A percentile compares a stretch with the other conserved stretches of the same genome.
Conservation (phyloP, 345 rosid species). For the Melastoma malabathricum region DNA sequence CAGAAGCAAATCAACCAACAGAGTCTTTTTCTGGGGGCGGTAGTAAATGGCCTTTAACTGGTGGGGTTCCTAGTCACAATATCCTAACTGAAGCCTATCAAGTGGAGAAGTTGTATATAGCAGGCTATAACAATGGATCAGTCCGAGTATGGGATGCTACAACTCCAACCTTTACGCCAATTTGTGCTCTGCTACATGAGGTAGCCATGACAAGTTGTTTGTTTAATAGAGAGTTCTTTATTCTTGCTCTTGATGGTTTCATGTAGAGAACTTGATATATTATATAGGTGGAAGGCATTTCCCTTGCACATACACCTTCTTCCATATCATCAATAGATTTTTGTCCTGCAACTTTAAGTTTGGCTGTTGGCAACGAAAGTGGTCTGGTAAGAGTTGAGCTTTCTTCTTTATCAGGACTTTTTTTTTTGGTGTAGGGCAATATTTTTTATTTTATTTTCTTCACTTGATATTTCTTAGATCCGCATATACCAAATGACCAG, state of each 20-base stretch:
- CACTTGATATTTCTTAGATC: conserved; percentile 35
- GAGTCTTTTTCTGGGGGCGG: conserved; percentile 17
- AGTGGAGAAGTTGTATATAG: conserved; percentile 56
- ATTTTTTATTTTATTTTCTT: conserved; percentile 13
- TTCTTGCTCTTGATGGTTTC: not conserved
- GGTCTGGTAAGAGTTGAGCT: conserved; percentile 49
- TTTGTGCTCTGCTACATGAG: conserved; percentile 40
- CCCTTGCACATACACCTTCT: conserved; percentile 23
- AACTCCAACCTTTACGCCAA: conserved; percentile 43
- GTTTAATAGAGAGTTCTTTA: not conserved
- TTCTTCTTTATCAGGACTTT: not conserved
- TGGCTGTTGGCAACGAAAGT: conserved; percentile 57
- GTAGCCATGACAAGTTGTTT: conserved; percentile 11
- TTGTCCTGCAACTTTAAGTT: conserved; percentile 38
- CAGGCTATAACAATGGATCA: conserved; percentile 84
- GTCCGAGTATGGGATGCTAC: conserved; percentile 76
- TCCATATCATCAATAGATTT: conserved; percentile 52
- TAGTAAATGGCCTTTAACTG: conserved; percentile 70
- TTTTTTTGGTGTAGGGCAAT: conserved; percentile 1
- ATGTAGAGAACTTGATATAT: conserved; percentile 5
- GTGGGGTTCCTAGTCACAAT: conserved; percentile 54
- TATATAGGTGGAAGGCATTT: conserved; percentile 35
- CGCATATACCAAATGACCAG: conserved; percentile 34
- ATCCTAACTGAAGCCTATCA: conserved; percentile 23
- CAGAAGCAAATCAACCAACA: conserved; percentile 39